These are phyloP conservation scores for Aspergillus phoenicis DNA, from an alignment of 2,329 filamentous ascomycete species.

Conservation along the genomic window DNA sequence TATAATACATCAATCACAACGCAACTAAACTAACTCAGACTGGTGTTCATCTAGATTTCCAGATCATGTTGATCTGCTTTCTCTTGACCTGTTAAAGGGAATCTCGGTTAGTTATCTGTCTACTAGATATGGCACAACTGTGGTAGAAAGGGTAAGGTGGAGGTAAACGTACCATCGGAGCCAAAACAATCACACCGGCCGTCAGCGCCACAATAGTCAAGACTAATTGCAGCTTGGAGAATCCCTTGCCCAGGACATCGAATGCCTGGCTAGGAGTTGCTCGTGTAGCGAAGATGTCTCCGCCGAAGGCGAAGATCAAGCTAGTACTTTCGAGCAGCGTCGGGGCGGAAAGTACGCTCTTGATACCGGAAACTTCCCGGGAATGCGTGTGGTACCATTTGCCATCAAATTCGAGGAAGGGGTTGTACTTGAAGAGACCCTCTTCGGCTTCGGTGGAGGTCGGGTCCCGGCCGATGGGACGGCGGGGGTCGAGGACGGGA, in stretches of 20 bases:
- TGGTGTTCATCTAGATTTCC: constrained; percentile 19
- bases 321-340: constrained; percentile 89
- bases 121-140: too few relatives aligned
- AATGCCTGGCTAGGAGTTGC: constrained; percentile 87
- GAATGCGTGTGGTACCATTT: constrained; percentile 78
- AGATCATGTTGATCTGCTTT: constrained; percentile 53
- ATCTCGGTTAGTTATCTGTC: background rate
- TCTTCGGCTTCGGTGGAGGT: constrained; percentile 79
- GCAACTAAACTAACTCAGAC: background rate
- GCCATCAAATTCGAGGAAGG: constrained; percentile 80
- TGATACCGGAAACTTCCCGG: constrained; percentile 76
- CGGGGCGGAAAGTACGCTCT: constrained; percentile 71
- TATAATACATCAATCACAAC: background rate
- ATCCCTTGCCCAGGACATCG: constrained; percentile 89
- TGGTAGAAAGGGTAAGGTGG: background rate
- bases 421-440: constrained; percentile 74
- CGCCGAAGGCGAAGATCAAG: constrained; percentile 81
- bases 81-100: constrained; percentile 45
- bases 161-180: constrained; percentile 72
- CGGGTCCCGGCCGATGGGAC: constrained; percentile 82
- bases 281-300: constrained; percentile 82
- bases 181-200: constrained; percentile 73
- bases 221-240: constrained; percentile 85
- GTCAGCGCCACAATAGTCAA: constrained; percentile 79
- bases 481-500: constrained; percentile 77